Conservation (phyloP, 1,284 basidiomycete genomes). For the Ustilago trichophora region DNA sequence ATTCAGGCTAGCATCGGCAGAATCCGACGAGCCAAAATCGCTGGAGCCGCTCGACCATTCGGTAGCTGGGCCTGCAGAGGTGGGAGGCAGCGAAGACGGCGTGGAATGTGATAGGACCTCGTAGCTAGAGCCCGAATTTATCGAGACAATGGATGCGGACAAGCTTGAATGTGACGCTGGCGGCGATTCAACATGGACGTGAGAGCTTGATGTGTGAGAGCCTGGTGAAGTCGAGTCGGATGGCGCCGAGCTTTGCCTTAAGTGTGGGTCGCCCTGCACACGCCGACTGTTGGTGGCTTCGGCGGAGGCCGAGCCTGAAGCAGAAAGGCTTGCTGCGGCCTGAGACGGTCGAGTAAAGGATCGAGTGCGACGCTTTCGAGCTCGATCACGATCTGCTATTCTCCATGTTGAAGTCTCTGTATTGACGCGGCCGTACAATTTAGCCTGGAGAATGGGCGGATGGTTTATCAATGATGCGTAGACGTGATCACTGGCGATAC, state of each 20-base stretch:
- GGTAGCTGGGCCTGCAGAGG: constrained; percentile 14
- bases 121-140: constrained; percentile 44
- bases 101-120: constrained; percentile 31
- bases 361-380: constrained; percentile 30
- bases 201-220: constrained; percentile 8
- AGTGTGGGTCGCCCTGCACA: background rate
- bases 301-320: constrained; percentile 13
- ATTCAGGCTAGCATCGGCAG: constrained; percentile 27
- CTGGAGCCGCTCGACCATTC: constrained; percentile 47
- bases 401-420: constrained; percentile 52
- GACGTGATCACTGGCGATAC: constrained; percentile 45
- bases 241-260: background rate
- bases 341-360: constrained; percentile 23
- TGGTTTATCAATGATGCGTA: constrained; percentile 38
- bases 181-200: constrained; percentile 19
- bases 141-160: constrained; percentile 29
- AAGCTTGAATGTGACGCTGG: constrained; percentile 36
- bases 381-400: constrained; percentile 41
- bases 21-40: constrained; percentile 46
- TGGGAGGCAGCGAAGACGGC: constrained; percentile 7
- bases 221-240: constrained; percentile 10
- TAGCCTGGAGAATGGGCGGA: constrained; percentile 51
- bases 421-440: constrained; percentile 51
- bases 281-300: background rate
- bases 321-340: constrained; percentile 17